Base-by-base conservation (phyloP, 2,329 filamentous ascomycete species). In the Hypoxylon sp. region DNA sequence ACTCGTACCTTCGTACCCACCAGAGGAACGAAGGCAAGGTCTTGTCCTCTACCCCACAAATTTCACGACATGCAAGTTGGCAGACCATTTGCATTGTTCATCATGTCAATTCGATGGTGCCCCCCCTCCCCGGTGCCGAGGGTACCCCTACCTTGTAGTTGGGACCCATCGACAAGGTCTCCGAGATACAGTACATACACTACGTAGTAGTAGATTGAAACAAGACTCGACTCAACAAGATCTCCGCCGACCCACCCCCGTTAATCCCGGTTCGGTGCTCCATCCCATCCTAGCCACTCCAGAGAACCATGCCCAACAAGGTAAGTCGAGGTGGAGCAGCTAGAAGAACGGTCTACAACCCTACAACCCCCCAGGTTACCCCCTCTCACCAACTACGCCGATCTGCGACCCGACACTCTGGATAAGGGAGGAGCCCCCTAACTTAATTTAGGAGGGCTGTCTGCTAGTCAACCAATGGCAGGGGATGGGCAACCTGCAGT, bases 351-450 rank as follows among this genome's bases (percentile, higher is more conserved):
- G 50, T 49, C 63, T 49, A 4, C 32, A 5, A 25, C 34, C 45
- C 60, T n/a, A n/a, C n/a, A n/a, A n/a, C n/a, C 52, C 38, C 38
- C 23, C 2, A 23, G 23, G 17, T n/a, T 23, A 25, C 19, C 38
- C 45, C 13, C 45, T 38, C 56, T 63, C 58, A 61, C 67, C 56
- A 67, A 55, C 56, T 32, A 23, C 30, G 63, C 63, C 56, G 60
- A 69, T 67, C 60, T 51, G 14, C 14, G 43, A 56, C 25, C 53
- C 67, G 64, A 50, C 57, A 59, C 28, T 58, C 45, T 62, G 67
- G 67, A 10, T 57, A 55, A 62, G 46, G 52, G 67, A 62, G 64
- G 58, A 70, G 57, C 52, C 57, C 13, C 48, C 46, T 67, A 69
- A 52, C 67, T 56, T 49, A 51, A 55, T 64, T 48, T 28, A 34